phyloP scores from a whole-genome alignment of 441 rosid species.

The Arabidopsis lyrata region DNA sequence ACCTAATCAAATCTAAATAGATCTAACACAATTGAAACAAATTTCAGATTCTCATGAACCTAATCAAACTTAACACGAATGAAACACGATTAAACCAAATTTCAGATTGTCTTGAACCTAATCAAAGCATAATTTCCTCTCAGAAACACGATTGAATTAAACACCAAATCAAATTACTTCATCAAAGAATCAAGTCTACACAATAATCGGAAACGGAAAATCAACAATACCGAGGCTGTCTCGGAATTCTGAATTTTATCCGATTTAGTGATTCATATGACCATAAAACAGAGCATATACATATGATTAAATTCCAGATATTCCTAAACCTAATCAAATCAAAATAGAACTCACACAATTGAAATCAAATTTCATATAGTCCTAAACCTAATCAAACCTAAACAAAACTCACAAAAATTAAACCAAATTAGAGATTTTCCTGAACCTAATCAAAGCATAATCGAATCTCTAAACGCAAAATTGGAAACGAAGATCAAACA shows the following conservation, averaged over 20 bases:
- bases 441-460: not conserved
- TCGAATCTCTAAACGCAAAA: too few relatives aligned
- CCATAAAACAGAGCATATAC: not conserved
- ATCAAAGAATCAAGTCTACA: not conserved
- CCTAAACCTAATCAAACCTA: not conserved
- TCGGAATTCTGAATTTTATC: not conserved
- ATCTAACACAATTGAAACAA: not conserved
- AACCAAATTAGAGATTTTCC: not conserved
- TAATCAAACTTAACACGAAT: not conserved
- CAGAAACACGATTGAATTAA: conserved; percentile 1
- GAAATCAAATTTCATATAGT: not conserved
- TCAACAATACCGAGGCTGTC: not conserved
- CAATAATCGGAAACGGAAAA: not conserved
- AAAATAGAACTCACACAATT: too few relatives aligned
- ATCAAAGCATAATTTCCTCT: not conserved
- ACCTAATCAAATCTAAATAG: not conserved
- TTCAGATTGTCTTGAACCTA: not conserved
- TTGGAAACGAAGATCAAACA: too few relatives aligned
- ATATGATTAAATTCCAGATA: not conserved
- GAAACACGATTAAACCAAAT: not conserved
- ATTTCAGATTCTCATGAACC: not conserved
- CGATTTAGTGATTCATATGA: not conserved
- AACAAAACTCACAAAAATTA: not conserved
- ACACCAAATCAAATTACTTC: not conserved
- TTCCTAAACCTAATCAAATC: not conserved